Percentiles rank a stretch among this genome's conserved stretches.
phyloP scores from a whole-genome alignment of 108 stramenopile genomes.

The Ochromonas danica region DNA sequence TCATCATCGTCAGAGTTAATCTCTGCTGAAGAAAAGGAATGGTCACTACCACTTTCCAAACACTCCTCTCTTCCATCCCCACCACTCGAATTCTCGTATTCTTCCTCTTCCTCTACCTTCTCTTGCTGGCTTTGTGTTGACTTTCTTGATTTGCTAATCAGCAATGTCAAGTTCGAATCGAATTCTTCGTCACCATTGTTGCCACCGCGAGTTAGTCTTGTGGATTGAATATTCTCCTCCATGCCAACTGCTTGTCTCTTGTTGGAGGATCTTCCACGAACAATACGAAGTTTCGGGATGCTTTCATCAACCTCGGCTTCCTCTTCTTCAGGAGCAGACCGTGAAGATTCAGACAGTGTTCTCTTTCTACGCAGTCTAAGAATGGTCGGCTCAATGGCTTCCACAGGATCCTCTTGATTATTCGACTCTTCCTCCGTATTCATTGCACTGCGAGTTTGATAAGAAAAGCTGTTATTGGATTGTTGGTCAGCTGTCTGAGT shows the following conservation, averaged over 20 bases:
- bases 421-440: not conserved
- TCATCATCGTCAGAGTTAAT: not conserved
- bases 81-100: not conserved
- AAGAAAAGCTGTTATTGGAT: not conserved
- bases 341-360: not conserved
- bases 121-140: not conserved
- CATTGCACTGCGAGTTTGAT: not conserved
- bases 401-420: not conserved
- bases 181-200: too few species aligned
- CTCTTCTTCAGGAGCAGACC: not conserved
- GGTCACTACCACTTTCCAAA: not conserved
- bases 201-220: too few species aligned
- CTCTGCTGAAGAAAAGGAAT: not conserved
- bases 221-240: too few species aligned
- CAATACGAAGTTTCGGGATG: not conserved
- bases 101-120: not conserved
- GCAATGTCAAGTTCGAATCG: not conserved
- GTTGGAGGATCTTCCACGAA: not conserved
- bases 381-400: not conserved
- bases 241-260: too few species aligned
- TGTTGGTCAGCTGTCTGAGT: not conserved
- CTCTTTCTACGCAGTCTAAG: too few species aligned
- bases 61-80: not conserved
- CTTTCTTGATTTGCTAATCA: not conserved
- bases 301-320: not conserved